A percentile compares a stretch with the other conserved stretches of the same genome.
Conservation (phyloP, 345 rosid genomes). For the Hevea brasiliensis region DNA sequence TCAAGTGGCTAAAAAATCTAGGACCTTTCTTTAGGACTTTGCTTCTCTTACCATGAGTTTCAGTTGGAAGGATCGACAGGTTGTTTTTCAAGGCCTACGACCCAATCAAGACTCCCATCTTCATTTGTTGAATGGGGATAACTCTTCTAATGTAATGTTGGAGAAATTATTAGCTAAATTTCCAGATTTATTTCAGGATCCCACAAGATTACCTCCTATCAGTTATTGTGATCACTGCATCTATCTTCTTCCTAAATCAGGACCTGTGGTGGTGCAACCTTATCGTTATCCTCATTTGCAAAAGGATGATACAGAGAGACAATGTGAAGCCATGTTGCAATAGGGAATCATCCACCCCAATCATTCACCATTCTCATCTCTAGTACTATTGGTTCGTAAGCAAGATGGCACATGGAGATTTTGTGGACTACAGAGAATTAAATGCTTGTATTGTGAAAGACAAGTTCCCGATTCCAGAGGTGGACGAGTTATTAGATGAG, state of each 20-base stretch:
- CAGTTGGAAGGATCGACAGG: no score
- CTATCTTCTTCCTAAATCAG: background rate
- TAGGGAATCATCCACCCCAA: background rate
- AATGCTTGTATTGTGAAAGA: background rate
- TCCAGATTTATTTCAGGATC: background rate
- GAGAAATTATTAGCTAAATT: no score
- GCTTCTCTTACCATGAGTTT: no score
- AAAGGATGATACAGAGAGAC: background rate
- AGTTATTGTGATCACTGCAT: background rate
- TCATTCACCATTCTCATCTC: background rate
- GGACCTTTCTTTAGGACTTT: no score
- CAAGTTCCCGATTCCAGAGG: background rate
- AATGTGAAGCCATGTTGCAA: background rate
- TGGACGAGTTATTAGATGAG: background rate
- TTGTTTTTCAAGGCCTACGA: no score
- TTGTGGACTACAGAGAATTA: no score
- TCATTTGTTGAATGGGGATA: no score
- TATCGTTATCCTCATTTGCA: background rate
- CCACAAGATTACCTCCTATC: background rate
- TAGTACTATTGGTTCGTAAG: background rate
- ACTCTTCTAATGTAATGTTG: no score
- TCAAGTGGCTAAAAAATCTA: no score
- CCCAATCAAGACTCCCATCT: no score
- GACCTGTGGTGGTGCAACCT: background rate
- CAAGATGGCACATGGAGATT: background rate